Percentiles rank a stretch among this genome's conserved stretches.
Evolutionary conservation across 2,329 filamentous ascomycete genomes (phyloP).

Genomic region (Talaromyces marneffei): DNA sequence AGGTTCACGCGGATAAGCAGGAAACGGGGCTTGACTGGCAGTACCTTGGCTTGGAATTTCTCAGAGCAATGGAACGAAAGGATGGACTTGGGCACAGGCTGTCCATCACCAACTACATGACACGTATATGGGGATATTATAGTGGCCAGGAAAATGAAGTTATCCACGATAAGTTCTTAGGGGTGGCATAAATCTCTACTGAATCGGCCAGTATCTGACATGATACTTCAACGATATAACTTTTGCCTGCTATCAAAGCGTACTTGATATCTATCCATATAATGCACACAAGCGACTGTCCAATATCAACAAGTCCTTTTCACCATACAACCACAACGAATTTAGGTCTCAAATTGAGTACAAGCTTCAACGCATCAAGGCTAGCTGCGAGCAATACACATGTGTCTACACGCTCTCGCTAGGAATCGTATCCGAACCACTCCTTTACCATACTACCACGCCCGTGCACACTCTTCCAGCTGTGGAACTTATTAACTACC

Average conservation of each 20-base stretch:
- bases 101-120: background rate
- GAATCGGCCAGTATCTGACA: too few species aligned
- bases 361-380: too few species aligned
- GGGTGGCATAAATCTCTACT: background rate
- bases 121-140: constrained; percentile 3
- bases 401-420: too few species aligned
- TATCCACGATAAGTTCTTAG: background rate
- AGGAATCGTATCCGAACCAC: too few species aligned
- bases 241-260: background rate
- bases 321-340: too few species aligned
- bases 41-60: constrained; percentile 6
- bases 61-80: background rate
- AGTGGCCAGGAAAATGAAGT: background rate
- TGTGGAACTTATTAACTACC: too few species aligned
- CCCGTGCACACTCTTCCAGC: too few species aligned
- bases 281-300: too few species aligned
- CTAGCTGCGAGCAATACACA: too few species aligned
- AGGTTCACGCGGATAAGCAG: background rate
- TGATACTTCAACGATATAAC: background rate
- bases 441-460: too few species aligned
- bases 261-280: background rate
- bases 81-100: background rate
- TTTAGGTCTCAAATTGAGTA: too few species aligned
- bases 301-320: too few species aligned
- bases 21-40: constrained; percentile 1